These are phyloP conservation scores for Trifolium subterraneum DNA, from an alignment of 306 rosid species.

Conservation along the genomic window DNA sequence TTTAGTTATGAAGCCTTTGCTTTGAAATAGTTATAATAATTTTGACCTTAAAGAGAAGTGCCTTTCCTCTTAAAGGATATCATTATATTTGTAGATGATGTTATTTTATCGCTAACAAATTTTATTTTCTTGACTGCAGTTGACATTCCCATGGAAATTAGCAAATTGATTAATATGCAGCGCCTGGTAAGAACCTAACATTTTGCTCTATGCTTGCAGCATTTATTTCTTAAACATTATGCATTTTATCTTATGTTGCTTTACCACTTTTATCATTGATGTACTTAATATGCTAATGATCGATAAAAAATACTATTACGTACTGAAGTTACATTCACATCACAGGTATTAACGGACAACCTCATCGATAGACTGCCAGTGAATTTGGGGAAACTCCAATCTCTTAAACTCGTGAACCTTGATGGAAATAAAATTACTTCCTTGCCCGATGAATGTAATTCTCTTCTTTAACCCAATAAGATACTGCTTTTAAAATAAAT, in stretches of 20 bases:
- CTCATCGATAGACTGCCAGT: conserved; percentile 82
- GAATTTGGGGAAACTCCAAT: conserved; percentile 90
- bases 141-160: conserved; percentile 78
- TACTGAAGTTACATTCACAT: conserved; percentile 40
- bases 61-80: conserved; percentile 18
- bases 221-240: background rate
- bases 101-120: background rate
- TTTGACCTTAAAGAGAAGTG: conserved; percentile 25
- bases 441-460: conserved; percentile 98
- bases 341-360: conserved; percentile 80
- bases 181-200: conserved; percentile 65
- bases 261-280: background rate
- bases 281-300: background rate
- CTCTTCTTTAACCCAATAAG: conserved; percentile 57
- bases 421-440: conserved; percentile 81
- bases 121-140: conserved; percentile 57
- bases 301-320: conserved; percentile 1
- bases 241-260: background rate
- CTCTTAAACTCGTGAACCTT: conserved; percentile 78
- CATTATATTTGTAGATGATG: background rate
- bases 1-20: conserved; percentile 37
- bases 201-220: conserved; percentile 33
- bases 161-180: conserved; percentile 81
- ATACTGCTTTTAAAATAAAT: conserved; percentile 3
- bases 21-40: conserved; percentile 4